Conservation (phyloP, 164 flowering plant species). For the Liquidambar formosana region DNA sequence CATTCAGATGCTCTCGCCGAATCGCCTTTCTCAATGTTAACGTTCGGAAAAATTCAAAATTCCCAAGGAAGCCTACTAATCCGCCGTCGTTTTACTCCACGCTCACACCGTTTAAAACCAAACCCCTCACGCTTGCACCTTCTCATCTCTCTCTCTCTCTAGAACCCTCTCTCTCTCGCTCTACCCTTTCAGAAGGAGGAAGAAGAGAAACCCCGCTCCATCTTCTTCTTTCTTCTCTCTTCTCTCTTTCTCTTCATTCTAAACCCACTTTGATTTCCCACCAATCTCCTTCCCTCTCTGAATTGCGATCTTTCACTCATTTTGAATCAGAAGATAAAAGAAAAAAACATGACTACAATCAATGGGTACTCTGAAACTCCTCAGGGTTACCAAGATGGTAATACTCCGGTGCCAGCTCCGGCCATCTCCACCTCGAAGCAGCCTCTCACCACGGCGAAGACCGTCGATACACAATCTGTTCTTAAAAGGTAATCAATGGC, state of each 20-base stretch:
- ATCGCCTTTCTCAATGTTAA: background rate
- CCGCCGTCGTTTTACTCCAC: constrained; percentile 2
- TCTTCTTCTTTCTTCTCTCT: background rate
- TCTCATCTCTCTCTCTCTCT: constrained; percentile 10
- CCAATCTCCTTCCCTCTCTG: background rate
- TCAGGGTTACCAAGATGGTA: constrained; percentile 33
- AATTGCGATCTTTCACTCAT: background rate
- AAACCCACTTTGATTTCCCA: background rate
- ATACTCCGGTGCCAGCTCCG: constrained; percentile 36
- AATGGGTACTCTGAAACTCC: constrained; percentile 23
- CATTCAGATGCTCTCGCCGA: background rate
- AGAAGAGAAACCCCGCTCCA: background rate
- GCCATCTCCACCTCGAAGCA: constrained; percentile 37
- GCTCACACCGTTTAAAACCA: constrained; percentile 9
- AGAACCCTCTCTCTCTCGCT: constrained; percentile 6
- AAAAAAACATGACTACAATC: constrained; percentile 25
- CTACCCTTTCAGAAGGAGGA: background rate
- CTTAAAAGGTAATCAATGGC: constrained; percentile 69
- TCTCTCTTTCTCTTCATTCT: constrained; percentile 10
- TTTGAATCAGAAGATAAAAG: background rate
- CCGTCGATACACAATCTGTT: constrained; percentile 63
- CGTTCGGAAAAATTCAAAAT: constrained; percentile 7
- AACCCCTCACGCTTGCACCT: background rate
- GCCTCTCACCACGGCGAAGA: constrained; percentile 35
- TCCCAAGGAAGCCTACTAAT: background rate